These are phyloP conservation scores for Stenocarpella maydis DNA, from an alignment of 2,329 filamentous ascomycete species.

Conservation along the genomic window DNA sequence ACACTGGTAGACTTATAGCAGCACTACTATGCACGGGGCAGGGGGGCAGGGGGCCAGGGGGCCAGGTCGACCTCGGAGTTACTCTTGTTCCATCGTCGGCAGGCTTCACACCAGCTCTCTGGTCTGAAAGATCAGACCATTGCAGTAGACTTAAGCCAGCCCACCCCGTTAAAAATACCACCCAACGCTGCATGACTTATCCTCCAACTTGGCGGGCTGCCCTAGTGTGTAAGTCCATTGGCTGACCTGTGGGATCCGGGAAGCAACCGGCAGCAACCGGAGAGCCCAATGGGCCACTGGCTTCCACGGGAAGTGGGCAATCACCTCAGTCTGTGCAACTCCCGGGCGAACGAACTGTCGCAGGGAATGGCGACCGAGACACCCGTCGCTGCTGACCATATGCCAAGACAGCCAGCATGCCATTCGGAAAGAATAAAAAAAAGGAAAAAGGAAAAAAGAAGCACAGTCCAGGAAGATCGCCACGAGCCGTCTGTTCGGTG, in stretches of 20 bases:
- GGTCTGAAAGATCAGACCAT: conserved; percentile 18
- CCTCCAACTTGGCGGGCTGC: conserved; percentile 1
- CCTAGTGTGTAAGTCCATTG: neutral
- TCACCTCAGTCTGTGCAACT: conserved; percentile 7
- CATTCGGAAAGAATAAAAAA: neutral
- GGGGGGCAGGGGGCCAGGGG: neutral
- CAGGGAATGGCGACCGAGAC: neutral
- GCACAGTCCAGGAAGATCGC: conserved; percentile 23
- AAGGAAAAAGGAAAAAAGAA: too few species aligned
- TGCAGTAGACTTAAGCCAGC: neutral
- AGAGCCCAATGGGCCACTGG: neutral
- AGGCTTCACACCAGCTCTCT: conserved; percentile 10
- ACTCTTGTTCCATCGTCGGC: conserved; percentile 11
- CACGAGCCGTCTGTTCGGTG: conserved; percentile 4
- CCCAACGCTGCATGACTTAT: conserved; percentile 10
- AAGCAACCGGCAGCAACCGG: neutral
- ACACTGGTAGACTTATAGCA: neutral
- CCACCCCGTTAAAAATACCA: conserved; percentile 2
- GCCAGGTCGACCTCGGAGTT: conserved; percentile 17
- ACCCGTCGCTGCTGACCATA: neutral
- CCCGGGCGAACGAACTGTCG: neutral
- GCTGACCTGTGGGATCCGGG: neutral
- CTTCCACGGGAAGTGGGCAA: conserved; percentile 5
- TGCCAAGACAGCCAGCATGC: conserved; percentile 11
- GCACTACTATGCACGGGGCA: neutral